These are phyloP conservation scores for Panaeolus papilionaceus DNA, from an alignment of 768 basidiomycete species.

Conservation along the genomic window DNA sequence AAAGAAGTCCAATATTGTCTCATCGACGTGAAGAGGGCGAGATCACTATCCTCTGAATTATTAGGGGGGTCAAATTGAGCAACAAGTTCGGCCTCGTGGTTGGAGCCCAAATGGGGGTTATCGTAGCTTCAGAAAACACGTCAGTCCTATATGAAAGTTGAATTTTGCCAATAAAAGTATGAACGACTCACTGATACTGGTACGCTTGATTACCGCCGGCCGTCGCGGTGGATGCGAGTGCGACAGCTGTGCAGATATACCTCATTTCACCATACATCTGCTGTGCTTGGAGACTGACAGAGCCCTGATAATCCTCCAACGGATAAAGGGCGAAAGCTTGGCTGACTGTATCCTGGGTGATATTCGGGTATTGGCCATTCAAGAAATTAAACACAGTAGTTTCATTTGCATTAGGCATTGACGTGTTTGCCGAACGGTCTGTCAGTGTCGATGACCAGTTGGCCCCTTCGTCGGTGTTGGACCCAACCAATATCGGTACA, in stretches of 20 bases:
- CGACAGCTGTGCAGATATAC: not conserved
- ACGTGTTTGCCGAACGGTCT: conserved; percentile 10
- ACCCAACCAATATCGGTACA: not conserved
- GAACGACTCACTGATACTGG: not conserved
- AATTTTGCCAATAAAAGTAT: too few species aligned
- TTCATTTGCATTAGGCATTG: conserved; percentile 13
- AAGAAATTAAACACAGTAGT: not conserved
- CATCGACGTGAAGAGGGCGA: not conserved
- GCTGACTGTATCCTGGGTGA: not conserved
- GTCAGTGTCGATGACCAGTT: conserved; percentile 1
- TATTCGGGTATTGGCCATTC: not conserved
- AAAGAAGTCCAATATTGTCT: conserved; percentile 3
- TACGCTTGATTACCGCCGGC: not conserved
- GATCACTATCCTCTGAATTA: not conserved
- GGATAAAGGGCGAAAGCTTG: not conserved
- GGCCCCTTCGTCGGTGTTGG: conserved; percentile 6
- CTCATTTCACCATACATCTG: conserved; percentile 15
- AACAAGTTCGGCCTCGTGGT: not conserved
- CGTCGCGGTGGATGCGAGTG: not conserved
- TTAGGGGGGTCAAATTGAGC: not conserved
- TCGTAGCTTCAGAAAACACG: not conserved
- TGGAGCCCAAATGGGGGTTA: conserved; percentile 3
- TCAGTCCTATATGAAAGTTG: too few species aligned
- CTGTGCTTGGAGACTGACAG: conserved; percentile 5
- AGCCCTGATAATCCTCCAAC: conserved; percentile 1